phyloP scores from a whole-genome alignment of 139 green algal genomes.

The Chlorella sp. region DNA sequence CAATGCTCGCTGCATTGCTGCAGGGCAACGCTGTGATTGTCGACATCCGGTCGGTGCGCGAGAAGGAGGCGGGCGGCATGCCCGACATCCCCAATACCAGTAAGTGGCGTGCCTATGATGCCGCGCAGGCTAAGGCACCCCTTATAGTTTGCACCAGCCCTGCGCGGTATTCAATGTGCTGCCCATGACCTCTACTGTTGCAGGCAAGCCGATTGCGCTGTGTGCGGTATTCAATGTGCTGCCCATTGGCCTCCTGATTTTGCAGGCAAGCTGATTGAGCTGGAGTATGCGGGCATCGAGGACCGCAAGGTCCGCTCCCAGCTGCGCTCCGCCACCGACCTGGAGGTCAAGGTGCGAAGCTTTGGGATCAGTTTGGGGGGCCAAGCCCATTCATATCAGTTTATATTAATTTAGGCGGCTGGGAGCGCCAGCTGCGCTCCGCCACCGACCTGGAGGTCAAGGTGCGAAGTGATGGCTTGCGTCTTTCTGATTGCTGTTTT shows the following conservation, averaged over 20 bases:
- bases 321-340: conserved; percentile 62
- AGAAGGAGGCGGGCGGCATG: conserved; percentile 85
- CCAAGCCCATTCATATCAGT: too few species aligned
- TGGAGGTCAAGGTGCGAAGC: conserved; percentile 55
- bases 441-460: background rate
- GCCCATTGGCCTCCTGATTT: too few species aligned
- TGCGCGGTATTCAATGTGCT: too few species aligned
- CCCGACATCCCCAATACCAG: conserved; percentile 74
- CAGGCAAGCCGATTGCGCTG: conserved; percentile 11
- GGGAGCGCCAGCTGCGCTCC: background rate
- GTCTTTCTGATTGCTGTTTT: too few species aligned
- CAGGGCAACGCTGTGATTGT: conserved; percentile 68
- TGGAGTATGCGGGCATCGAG: conserved; percentile 78
- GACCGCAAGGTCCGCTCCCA: conserved; percentile 72
- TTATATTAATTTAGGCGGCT: too few species aligned
- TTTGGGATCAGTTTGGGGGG: too few species aligned
- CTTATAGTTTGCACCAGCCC: too few species aligned
- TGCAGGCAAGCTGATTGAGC: conserved; percentile 63
- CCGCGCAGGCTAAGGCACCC: too few species aligned
- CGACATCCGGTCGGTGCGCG: conserved; percentile 74
- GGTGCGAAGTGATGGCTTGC: background rate
- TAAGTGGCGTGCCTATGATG: background rate
- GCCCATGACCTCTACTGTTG: too few species aligned
- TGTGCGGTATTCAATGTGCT: too few species aligned
- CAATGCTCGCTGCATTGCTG: too few species aligned